Evolutionary conservation across 2,329 filamentous ascomycete species (phyloP).

Genomic region (Calonectria leucothoes): DNA sequence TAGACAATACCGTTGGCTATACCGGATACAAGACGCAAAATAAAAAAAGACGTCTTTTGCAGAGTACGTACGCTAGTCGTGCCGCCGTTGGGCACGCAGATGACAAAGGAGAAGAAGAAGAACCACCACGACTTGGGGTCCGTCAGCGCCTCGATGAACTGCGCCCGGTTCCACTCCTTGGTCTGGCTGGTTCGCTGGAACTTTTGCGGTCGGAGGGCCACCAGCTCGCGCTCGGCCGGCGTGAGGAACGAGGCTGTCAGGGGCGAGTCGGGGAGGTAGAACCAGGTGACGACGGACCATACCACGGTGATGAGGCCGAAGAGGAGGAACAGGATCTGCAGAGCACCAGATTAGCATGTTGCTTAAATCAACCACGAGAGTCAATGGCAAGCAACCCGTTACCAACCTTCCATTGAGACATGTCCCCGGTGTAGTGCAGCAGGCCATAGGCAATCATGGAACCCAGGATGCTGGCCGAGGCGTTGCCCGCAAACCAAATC

Average conservation of each 20-base stretch:
- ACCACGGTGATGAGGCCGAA: constrained; percentile 27
- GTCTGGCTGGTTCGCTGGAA: constrained; percentile 26
- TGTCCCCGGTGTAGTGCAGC: not conserved
- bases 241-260: constrained; percentile 33
- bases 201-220: constrained; percentile 20
- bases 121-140: constrained; percentile 40
- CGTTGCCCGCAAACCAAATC: constrained; percentile 46
- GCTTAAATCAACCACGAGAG: not conserved
- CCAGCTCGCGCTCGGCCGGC: constrained; percentile 14
- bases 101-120: constrained; percentile 33
- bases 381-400: too few relatives aligned
- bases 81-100: constrained; percentile 26
- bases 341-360: not conserved
- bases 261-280: constrained; percentile 29
- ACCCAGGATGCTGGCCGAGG: constrained; percentile 39
- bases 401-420: constrained; percentile 23
- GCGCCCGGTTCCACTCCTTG: constrained; percentile 22
- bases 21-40: not conserved
- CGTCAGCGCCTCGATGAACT: constrained; percentile 38
- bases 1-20: not conserved
- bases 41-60: not conserved
- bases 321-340: constrained; percentile 23
- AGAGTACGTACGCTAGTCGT: constrained; percentile 20
- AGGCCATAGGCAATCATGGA: constrained; percentile 40
- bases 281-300: constrained; percentile 19